Base-by-base conservation (phyloP, 441 rosid species). In the Pelargonium hybrid region DNA sequence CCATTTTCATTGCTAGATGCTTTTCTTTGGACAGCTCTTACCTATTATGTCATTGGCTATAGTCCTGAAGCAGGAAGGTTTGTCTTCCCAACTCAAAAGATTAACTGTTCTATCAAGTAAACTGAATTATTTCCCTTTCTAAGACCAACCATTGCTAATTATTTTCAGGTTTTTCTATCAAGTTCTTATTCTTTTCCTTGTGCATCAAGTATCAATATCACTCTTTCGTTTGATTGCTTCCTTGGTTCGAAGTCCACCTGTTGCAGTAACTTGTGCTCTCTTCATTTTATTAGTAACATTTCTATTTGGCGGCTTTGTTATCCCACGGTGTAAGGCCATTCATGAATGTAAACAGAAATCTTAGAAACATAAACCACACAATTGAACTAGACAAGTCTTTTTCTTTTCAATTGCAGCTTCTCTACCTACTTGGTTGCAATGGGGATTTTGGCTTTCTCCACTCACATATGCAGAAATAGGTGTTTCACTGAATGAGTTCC, bases 181-280 rank as follows among this genome's bases (percentile, higher is more conserved):
- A 77, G 90, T 76, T 69, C 6, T 87, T 57, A 68, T 89, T 20
- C 87, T 90, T 2, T 70, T 89, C 50, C 6, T 81, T 45, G 41
- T 85, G 63, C 80, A 80, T 80, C 95, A 89, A 75, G 84, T 87
- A 91, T 84, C 93, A 56, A 84, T 88, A 34, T 90, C 68, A 20
- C 78, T 92, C 43, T 90, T 90, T 74, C 85, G 91, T 20, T 41
- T 75, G 62, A 68, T 90, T 34, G 95, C 87, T 56, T 84, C 88
- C 48, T 23, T 71, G 13, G 91, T 90, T 69, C 85, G 96, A 79
- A 83, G 86, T 72, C 72, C 87, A 77, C 82, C 87, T 4, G 85
- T 90, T 39, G 93, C 96, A 17, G 81, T 81, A 69, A 88, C 92
- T 5, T 86, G 84, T 69, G 98, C 92, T 3, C 59, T 90, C 25